Conservation (phyloP, 495 filamentous ascomycete genomes). For the Neurospora discreta region DNA sequence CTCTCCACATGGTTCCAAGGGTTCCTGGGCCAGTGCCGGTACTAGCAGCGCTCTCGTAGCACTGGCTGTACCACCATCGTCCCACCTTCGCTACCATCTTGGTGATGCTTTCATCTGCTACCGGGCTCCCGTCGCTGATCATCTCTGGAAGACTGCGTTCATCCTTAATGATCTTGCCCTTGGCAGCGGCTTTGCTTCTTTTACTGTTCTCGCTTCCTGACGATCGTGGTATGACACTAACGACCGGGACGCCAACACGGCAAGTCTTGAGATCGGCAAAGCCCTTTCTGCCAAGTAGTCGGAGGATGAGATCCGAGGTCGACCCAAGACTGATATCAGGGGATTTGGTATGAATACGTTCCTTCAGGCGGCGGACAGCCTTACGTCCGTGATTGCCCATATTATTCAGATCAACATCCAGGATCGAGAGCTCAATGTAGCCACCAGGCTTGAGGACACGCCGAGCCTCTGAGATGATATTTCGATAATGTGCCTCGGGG, state of each 20-base stretch:
- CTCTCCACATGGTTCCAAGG: slow-evolving; percentile 64
- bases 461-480: slow-evolving; percentile 77
- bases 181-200: slow-evolving; percentile 2
- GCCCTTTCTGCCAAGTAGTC: slow-evolving; percentile 62
- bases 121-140: slow-evolving; percentile 50
- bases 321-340: slow-evolving; percentile 58
- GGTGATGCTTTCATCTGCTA: slow-evolving; percentile 68
- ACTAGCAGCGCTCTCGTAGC: slow-evolving; percentile 62
- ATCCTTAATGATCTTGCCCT: slow-evolving; percentile 28
- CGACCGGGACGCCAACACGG: slow-evolving; percentile 80
- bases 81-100: slow-evolving; percentile 89
- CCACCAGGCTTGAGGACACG: slow-evolving; percentile 85
- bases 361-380: slow-evolving; percentile 67
- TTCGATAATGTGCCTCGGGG: slow-evolving; percentile 62
- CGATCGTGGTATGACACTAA: slow-evolving; percentile 47
- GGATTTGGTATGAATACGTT: slow-evolving; percentile 50
- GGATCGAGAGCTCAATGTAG: slow-evolving; percentile 74
- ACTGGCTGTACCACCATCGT: slow-evolving; percentile 90
- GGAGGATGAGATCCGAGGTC: slow-evolving; percentile 66
- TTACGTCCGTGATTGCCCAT: slow-evolving; percentile 69
- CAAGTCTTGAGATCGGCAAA: slow-evolving; percentile 81
- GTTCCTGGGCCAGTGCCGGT: slow-evolving; percentile 40
- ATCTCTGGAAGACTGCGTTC: slow-evolving; percentile 56
- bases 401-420: slow-evolving; percentile 80
- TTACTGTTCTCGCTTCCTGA: slow-evolving; percentile 18